Evolutionary conservation across 768 basidiomycete species (phyloP).

Genomic region (Tylopilus intermedius): DNA sequence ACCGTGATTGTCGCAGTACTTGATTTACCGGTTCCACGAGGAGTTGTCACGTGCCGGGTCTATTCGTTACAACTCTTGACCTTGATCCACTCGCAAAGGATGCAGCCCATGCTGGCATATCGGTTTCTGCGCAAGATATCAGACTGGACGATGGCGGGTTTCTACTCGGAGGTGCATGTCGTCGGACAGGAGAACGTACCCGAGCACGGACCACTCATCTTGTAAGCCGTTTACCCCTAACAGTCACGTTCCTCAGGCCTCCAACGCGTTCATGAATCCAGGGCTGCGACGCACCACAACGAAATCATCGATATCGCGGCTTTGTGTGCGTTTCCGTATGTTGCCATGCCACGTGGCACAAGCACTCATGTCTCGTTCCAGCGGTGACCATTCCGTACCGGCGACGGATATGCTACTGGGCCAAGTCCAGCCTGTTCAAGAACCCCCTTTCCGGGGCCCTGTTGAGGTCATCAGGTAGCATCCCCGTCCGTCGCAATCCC

Average conservation of each 20-base stretch:
- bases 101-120: constrained; percentile 54
- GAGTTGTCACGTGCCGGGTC: background rate
- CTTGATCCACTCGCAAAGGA: background rate
- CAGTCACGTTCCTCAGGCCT: background rate
- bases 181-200: constrained; percentile 53
- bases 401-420: constrained; percentile 58
- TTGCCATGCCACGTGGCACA: background rate
- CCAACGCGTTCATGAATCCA: constrained; percentile 22
- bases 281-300: constrained; percentile 62
- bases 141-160: constrained; percentile 53
- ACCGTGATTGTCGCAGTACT: background rate
- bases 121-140: constrained; percentile 56
- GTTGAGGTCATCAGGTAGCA: constrained; percentile 60
- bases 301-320: constrained; percentile 59
- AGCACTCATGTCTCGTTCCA: constrained; percentile 9
- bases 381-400: constrained; percentile 57
- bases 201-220: constrained; percentile 50
- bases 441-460: constrained; percentile 50
- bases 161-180: constrained; percentile 58
- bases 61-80: background rate
- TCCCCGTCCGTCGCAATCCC: constrained; percentile 64
- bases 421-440: constrained; percentile 49
- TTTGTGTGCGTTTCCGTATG: constrained; percentile 31
- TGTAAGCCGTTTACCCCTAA: constrained; percentile 36
- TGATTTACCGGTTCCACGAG: background rate